Percentiles rank a stretch among this genome's conserved stretches.
Conservation (phyloP, 1,284 basidiomycete species). For the Microbotryomycetes sp. region DNA sequence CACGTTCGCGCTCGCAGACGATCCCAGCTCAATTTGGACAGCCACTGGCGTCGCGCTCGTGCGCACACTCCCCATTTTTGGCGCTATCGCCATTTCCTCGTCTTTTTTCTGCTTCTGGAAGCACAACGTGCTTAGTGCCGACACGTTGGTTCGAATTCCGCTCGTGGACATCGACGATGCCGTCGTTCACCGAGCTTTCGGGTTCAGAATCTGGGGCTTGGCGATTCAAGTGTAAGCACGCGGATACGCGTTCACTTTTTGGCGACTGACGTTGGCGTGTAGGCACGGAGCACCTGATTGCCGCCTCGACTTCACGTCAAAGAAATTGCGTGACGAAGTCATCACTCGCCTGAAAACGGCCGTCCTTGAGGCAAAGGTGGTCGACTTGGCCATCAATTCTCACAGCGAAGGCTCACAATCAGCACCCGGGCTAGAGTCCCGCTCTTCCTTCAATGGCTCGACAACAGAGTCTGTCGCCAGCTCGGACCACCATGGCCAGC, state of each 20-base stretch:
- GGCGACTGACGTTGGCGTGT: not conserved
- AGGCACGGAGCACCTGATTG: slow-evolving; percentile 6
- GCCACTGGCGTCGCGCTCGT: not conserved
- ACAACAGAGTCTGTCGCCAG: not conserved
- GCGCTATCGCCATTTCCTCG: not conserved
- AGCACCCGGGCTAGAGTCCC: not conserved
- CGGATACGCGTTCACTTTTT: no score
- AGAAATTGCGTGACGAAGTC: slow-evolving; percentile 1
- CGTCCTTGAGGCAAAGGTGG: not conserved
- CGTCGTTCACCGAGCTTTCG: not conserved
- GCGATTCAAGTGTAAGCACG: slow-evolving; percentile 2
- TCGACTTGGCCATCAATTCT: not conserved
- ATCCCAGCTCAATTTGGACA: slow-evolving; percentile 1
- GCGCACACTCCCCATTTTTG: slow-evolving; percentile 3
- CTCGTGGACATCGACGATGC: slow-evolving; percentile 6
- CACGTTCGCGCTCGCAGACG: not conserved
- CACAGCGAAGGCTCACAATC: not conserved
- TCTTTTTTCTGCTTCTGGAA: slow-evolving; percentile 6
- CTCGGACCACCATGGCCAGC: not conserved
- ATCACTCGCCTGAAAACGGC: not conserved
- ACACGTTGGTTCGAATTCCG: not conserved
- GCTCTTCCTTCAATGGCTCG: not conserved
- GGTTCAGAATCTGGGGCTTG: slow-evolving; percentile 1
- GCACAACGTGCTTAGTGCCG: not conserved
- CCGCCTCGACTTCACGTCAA: slow-evolving; percentile 5